Base-by-base conservation (phyloP, 306 rosid genomes). In the Lathyrus tuberosus region DNA sequence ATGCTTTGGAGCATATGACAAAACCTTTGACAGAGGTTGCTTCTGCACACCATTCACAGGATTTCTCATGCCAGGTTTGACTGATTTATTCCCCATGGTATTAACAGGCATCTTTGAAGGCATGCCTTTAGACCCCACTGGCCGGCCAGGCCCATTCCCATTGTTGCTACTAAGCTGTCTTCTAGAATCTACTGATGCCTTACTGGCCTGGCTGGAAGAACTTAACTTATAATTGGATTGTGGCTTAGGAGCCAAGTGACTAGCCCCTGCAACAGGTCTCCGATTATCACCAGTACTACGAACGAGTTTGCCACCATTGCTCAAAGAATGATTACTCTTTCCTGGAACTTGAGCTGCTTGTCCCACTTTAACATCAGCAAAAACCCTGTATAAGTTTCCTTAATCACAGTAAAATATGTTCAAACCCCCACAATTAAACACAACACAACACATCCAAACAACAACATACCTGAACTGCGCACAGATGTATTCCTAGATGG, bases 91-190 rank as follows among this genome's bases (percentile, higher is more conserved):
- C 79, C 71, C 88, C 72, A 76, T 10, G 67, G 73, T 41, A 62
- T 73, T 64, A 18, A 59, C 74, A 53, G 87, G 78, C 57, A 33
- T 64, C 89, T 78, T 91, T 14, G 80, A 52, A 40, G 84, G 88
- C 51, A 80, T 15, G 28, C 77, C 85, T 80, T 86, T 92, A 22
- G 81, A 65, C 26, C 58, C 90, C 58, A 66, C 38, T 10, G 90
- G 88, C 83, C 88, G 96, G 31, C 92, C 86, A n/a, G 84, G 86
- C 48, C 91, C 92, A 79, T 62, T 86, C 59, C 80, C 91, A 18
- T 43, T 79, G 63, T 75, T 82, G 74, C 67, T 86, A 66, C 82
- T 84, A 63, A 86, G 87, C 47, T 81, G 96, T 68, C 61, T 88
- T 79, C 87, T 88, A 70, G 89, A 72, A 80, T 85, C 89, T 70